A percentile compares a stretch with the other conserved stretches of the same genome.
Evolutionary conservation across 768 basidiomycete species (phyloP).

Genomic region (Russula earlei): DNA sequence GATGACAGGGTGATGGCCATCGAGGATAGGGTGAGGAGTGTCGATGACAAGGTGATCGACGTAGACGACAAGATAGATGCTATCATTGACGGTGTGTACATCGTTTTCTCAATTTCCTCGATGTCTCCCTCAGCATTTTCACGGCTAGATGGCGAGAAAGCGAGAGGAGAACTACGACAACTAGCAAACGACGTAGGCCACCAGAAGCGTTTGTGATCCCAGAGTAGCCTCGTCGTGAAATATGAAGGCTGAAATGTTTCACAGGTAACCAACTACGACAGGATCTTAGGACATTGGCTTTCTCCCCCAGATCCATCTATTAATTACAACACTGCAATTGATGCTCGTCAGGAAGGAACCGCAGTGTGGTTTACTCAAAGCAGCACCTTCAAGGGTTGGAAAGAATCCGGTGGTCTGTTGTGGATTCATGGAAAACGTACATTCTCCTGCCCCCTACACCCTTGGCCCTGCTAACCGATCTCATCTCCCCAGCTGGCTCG

Average conservation of each 20-base stretch:
- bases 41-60: background rate
- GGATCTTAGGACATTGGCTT: background rate
- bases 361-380: background rate
- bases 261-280: background rate
- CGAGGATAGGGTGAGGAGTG: background rate
- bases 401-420: background rate
- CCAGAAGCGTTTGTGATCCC: background rate
- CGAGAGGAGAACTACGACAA: background rate
- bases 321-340: background rate
- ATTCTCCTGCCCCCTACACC: too few species aligned
- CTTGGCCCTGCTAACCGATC: background rate
- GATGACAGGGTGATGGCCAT: too few species aligned
- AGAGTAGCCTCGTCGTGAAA: too few species aligned
- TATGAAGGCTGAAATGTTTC: background rate
- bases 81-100: background rate
- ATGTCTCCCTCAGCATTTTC: too few species aligned
- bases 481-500: background rate
- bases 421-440: background rate
- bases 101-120: background rate
- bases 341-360: background rate
- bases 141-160: background rate
- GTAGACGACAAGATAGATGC: background rate
- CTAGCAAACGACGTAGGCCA: background rate
- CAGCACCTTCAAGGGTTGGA: background rate
- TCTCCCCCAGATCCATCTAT: background rate